Evolutionary conservation across 2,329 filamentous ascomycete species (phyloP).

Genomic region (Pestalotiopsis sp.): DNA sequence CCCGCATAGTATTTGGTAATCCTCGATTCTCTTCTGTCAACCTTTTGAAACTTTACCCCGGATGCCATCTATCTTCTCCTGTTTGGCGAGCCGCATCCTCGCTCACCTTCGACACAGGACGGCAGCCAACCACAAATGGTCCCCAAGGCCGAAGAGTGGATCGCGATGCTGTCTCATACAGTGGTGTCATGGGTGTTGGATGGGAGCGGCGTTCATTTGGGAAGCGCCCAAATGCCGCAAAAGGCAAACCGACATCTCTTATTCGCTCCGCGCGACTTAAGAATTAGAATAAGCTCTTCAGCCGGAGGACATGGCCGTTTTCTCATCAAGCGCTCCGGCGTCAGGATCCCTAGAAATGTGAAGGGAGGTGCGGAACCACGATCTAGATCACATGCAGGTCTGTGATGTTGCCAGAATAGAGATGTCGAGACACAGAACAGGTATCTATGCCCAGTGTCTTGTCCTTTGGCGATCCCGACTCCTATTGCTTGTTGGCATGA

Average conservation of each 20-base stretch:
- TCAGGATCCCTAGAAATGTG: too few relatives aligned
- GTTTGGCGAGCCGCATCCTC: neutral
- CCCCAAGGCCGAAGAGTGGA: neutral
- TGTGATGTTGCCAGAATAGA: neutral
- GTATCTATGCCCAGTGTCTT: neutral
- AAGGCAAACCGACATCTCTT: neutral
- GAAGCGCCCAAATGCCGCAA: neutral
- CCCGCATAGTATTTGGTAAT: neutral
- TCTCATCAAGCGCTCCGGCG: too few relatives aligned
- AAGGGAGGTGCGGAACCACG: neutral
- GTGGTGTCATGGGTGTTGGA: neutral
- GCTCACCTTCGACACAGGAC: neutral
- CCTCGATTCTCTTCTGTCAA: neutral
- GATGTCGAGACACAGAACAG: neutral
- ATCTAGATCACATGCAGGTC: neutral
- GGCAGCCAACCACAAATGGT: neutral
- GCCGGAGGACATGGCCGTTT: neutral
- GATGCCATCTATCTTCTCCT: neutral
- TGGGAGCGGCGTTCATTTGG: neutral
- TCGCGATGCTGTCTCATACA: neutral
- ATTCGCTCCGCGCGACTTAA: neutral
- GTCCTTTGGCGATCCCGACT: neutral
- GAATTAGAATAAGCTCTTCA: neutral
- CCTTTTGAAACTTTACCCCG: neutral
- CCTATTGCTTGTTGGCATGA: neutral